These are phyloP conservation scores for Fusarium secorum DNA, from an alignment of 2,329 filamentous ascomycete genomes.

Conservation along the genomic window DNA sequence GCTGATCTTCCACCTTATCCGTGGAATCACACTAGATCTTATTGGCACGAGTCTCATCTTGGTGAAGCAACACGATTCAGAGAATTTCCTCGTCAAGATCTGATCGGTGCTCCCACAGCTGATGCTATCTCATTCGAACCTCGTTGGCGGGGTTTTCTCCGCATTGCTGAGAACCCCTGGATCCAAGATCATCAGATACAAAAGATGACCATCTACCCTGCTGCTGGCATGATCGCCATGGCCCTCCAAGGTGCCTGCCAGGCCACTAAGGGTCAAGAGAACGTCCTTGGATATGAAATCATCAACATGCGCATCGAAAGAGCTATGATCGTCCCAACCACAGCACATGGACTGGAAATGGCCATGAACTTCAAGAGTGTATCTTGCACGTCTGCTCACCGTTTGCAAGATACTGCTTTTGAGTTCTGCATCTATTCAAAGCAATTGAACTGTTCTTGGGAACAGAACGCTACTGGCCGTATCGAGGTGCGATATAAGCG, in stretches of 20 bases:
- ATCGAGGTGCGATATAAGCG: constrained; percentile 43
- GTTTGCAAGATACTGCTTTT: constrained; percentile 24
- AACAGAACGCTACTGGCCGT: constrained; percentile 52
- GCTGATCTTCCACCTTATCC: constrained; percentile 59
- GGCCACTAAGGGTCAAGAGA: constrained; percentile 38
- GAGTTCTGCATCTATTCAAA: constrained; percentile 59
- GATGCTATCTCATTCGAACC: constrained; percentile 57
- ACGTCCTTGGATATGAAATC: constrained; percentile 53
- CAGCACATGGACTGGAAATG: constrained; percentile 58
- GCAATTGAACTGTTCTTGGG: constrained; percentile 50
- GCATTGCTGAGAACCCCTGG: constrained; percentile 60
- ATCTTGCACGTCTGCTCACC: background rate
- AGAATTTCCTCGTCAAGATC: constrained; percentile 56
- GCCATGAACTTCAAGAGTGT: constrained; percentile 54
- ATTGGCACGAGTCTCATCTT: constrained; percentile 63
- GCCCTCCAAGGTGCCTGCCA: constrained; percentile 57
- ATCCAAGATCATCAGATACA: constrained; percentile 61
- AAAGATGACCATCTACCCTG: constrained; percentile 59
- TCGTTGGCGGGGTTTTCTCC: constrained; percentile 59
- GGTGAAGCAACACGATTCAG: constrained; percentile 55
- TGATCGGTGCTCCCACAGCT: constrained; percentile 57
- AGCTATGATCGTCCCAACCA: constrained; percentile 60
- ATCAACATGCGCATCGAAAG: constrained; percentile 56
- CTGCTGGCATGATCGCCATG: constrained; percentile 59
- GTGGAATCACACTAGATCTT: constrained; percentile 61